These are phyloP conservation scores for Hypoxylon sp. DNA, from an alignment of 2,329 filamentous ascomycete species.

Conservation along the genomic window DNA sequence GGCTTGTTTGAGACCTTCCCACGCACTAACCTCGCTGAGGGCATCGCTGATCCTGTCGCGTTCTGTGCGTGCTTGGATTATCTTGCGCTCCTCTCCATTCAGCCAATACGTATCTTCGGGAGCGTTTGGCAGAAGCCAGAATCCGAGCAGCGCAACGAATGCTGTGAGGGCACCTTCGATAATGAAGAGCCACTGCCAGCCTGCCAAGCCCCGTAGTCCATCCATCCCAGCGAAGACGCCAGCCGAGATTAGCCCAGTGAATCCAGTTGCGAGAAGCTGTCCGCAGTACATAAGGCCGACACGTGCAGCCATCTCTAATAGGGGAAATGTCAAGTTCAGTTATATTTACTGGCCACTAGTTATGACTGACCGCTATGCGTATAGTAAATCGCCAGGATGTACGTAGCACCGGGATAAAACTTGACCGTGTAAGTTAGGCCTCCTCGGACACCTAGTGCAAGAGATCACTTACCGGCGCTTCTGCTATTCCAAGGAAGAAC, in stretches of 20 bases:
- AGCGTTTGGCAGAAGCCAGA: slow-evolving; percentile 66
- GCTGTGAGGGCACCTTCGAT: slow-evolving; percentile 73
- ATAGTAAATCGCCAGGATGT: slow-evolving; percentile 65
- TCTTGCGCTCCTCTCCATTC: slow-evolving; percentile 61
- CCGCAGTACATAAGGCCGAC: slow-evolving; percentile 58
- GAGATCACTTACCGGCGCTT: slow-evolving; percentile 53
- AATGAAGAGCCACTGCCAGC: slow-evolving; percentile 67
- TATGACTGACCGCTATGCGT: slow-evolving; percentile 56
- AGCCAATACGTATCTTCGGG: slow-evolving; percentile 62
- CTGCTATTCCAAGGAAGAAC: slow-evolving; percentile 59
- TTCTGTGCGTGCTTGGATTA: slow-evolving; percentile 64
- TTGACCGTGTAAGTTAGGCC: slow-evolving; percentile 29
- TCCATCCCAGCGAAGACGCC: slow-evolving; percentile 70
- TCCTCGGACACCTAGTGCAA: background rate
- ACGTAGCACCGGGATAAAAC: slow-evolving; percentile 60
- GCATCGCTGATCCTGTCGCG: slow-evolving; percentile 66
- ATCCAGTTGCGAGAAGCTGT: slow-evolving; percentile 59
- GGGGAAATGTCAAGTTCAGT: background rate
- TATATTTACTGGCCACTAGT: background rate
- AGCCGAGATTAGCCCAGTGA: slow-evolving; percentile 72
- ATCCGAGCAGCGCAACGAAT: slow-evolving; percentile 71
- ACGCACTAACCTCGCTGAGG: slow-evolving; percentile 57
- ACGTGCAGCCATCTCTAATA: slow-evolving; percentile 52
- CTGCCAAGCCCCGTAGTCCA: slow-evolving; percentile 62
- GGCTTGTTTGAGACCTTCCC: slow-evolving; percentile 65